These are phyloP conservation scores for Cymbopogon flexuosus DNA, from an alignment of 202 grass and related monocot species.

Conservation along the genomic window DNA sequence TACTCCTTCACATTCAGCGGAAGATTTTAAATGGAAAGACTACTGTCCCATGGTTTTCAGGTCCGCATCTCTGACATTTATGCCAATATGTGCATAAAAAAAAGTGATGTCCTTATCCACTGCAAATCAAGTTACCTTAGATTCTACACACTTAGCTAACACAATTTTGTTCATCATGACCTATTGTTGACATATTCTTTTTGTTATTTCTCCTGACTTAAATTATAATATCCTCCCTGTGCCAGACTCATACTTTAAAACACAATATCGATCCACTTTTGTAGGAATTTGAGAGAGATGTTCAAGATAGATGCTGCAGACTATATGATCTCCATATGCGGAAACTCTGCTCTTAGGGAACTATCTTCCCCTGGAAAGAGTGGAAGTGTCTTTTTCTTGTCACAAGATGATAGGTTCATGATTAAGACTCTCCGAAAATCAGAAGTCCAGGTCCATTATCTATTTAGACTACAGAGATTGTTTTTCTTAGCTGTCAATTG, in stretches of 20 bases:
- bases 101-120: not conserved
- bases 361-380: conserved; percentile 98
- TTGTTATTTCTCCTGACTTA: not conserved
- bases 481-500: not conserved
- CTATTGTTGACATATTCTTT: not conserved
- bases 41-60: conserved; percentile 99
- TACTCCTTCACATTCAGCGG: conserved; percentile 74
- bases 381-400: conserved; percentile 96
- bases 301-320: conserved; percentile 99
- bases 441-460: conserved; percentile 79
- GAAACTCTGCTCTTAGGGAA: conserved; percentile 78
- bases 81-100: not conserved
- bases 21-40: conserved; percentile 99
- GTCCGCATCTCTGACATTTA: conserved; percentile 35
- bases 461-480: not conserved
- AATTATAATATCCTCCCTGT: not conserved
- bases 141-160: not conserved
- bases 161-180: not conserved
- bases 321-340: conserved; percentile 99
- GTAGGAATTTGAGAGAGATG: conserved; percentile 93
- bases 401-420: conserved; percentile 96
- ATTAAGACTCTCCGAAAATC: conserved; percentile 97
- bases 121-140: not conserved
- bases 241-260: not conserved
- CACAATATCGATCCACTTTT: not conserved